Conservation (phyloP, 129 eudicot species). For the Pseudognaphalium luteoalbum region DNA sequence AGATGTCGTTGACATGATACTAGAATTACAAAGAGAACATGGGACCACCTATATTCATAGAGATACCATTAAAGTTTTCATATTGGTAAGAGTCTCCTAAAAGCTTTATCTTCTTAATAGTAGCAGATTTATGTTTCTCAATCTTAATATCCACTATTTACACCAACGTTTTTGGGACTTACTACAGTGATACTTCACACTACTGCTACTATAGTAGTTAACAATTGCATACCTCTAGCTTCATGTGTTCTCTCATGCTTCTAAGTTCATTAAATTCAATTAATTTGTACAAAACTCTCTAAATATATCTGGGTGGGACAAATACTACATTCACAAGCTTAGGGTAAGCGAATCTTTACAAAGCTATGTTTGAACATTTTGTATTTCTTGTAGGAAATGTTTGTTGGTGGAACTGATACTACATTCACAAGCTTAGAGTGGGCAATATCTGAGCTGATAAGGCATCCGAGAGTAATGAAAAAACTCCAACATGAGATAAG, state of each 20-base stretch:
- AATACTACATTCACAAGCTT: neutral
- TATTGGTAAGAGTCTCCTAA: slow-evolving; percentile 10
- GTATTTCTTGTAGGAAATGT: neutral
- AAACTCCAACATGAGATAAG: neutral
- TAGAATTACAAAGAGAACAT: slow-evolving; percentile 15
- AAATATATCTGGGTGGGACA: neutral
- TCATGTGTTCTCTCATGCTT: neutral
- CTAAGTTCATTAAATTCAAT: neutral
- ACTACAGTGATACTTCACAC: neutral
- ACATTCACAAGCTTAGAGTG: neutral
- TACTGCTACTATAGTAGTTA: neutral
- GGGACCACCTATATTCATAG: neutral
- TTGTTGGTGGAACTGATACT: neutral
- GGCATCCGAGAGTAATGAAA: neutral
- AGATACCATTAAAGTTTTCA: slow-evolving; percentile 14
- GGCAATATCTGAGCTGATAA: neutral
- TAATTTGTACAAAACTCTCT: neutral
- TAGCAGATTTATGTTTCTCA: neutral
- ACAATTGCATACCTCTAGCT: neutral
- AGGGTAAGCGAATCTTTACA: neutral
- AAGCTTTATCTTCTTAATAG: neutral
- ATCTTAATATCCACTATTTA: neutral
- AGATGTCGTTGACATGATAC: slow-evolving; percentile 25
- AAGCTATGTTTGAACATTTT: neutral
- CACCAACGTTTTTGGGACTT: too few relatives aligned